Base-by-base conservation (phyloP, 2,329 filamentous ascomycete genomes). In the Chalaropsis thielavioides region DNA sequence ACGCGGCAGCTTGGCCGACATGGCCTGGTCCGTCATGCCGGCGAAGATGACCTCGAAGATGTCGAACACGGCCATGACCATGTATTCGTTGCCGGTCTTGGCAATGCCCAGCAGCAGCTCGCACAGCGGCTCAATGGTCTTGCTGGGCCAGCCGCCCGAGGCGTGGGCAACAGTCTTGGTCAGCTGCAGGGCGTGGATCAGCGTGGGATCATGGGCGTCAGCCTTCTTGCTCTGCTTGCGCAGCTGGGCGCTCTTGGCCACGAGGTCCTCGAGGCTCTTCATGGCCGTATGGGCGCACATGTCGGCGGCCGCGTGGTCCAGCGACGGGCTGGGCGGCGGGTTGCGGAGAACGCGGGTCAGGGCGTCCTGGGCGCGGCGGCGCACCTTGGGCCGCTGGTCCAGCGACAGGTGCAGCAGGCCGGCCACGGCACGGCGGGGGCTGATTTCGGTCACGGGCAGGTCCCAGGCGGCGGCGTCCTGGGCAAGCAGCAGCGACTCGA, bases 11-110 rank as follows among this genome's bases (percentile, higher is more conserved):
- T 97, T 99, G 0, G 90, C 83, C 2, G 91, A 95, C 0, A 92
- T 89, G 61, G 92, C 81, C 69, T 95, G 90, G 69, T 92, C 88
- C n/a, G 80, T 83, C 87, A 99, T 92, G 7, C 91, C 88, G 70
- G 88, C 87, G 69, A 99, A 97, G 56, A 97, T 95, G 19, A 95
- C 88, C 74, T 99, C 94, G 71, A 99, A 99, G 3, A 97, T 92
- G 69, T 96, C 92, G 71, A 99, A 96, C 0, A 92, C 89, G 11
- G 90, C 88, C 87, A 97, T 95, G 40, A 92, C 95, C 79, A 99
- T 86, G 74, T 92, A 95, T 73, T 97, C 92, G 73, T 95, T 96
- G 74, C 85, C 94, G 8, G 89, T 92, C 72, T 87, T 87, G 38
- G 92, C 92, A 68, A 97, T 95, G 69, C 86, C 85, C 69, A 99